These are phyloP conservation scores for Paecilomyces dactylethromorphus DNA, from an alignment of 2,329 filamentous ascomycete species.

Conservation along the genomic window DNA sequence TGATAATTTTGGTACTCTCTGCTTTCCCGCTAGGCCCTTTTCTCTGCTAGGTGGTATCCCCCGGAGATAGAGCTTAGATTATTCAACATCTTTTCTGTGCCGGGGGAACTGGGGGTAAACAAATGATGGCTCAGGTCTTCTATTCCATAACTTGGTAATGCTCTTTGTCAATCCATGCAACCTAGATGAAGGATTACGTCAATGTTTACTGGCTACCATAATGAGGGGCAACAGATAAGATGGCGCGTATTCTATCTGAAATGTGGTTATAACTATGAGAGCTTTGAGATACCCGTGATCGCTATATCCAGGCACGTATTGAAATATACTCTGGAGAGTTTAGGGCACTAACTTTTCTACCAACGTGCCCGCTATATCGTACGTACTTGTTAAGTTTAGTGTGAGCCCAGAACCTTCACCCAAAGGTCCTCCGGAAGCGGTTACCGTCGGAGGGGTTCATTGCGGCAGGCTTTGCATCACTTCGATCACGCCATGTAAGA, in stretches of 20 bases:
- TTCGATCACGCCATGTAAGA: not conserved
- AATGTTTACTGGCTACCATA: not conserved
- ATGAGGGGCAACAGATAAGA: not conserved
- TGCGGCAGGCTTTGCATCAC: not conserved
- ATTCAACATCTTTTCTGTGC: not conserved
- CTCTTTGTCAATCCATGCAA: not conserved
- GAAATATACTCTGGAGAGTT: not conserved
- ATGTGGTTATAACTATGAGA: not conserved
- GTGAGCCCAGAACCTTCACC: not conserved
- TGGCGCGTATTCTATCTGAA: not conserved
- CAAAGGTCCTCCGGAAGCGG: slow-evolving; percentile 8
- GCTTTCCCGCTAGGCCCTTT: too few species aligned
- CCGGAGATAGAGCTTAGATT: not conserved
- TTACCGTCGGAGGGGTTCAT: slow-evolving; percentile 14
- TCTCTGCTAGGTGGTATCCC: too few species aligned
- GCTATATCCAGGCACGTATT: not conserved
- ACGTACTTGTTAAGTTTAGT: too few species aligned
- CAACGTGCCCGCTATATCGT: not conserved
- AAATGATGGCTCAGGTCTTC: not conserved
- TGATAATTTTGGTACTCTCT: too few species aligned
- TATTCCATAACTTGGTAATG: not conserved
- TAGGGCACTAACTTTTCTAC: not conserved
- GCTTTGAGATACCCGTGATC: too few species aligned
- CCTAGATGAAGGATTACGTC: not conserved
- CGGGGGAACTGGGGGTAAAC: not conserved